Evolutionary conservation across 495 filamentous ascomycete species (phyloP), one percentile per base, ranked within the genome.

Genomic region (Neurospora sublineolata): DNA sequence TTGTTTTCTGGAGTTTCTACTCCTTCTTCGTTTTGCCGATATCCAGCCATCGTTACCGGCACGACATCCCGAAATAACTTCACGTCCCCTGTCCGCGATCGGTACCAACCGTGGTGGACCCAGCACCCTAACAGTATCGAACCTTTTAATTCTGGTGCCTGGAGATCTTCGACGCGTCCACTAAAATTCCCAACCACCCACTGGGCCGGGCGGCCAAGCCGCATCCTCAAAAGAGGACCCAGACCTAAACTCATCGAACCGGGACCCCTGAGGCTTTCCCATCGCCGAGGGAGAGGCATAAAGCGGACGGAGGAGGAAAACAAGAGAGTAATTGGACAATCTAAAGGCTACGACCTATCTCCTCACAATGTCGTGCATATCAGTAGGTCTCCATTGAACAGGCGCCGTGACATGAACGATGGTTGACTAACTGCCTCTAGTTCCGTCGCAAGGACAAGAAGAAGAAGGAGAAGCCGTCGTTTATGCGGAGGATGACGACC

Each of bases 401-500:
- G 52, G 23, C 27, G 23, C 52, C 52, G 27, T 64, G 52, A 36
- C 52, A 30, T 64, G 3, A 33, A 18, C 52, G 8, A 18, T 14
- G 16, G 5, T 64, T 64, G 27, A 33, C 52, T 64, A 64, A 64
- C 52, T 64, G 23, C 11, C 52, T 33, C 30, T 33, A 77, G 72
- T 72, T 76, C 27, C 75, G 76, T 30, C 75, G 75, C 20, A 76
- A 73, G 76, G 30, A 73, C 36, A 76, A 74, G 73, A 77, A 74
- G 69, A 52, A 70, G 42, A 75, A 76, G 41, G 30, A 67, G 14
- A 69, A 68, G 10, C 42, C 73, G 8, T 72, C 69, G 39, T 79
- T 80, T 69, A 73, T 78, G 9, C 79, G 77, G 41, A 69, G 79
- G 42, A 77, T 79, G 75, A 75, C 79, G 8, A 77, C 77, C 27